Evolutionary conservation across 2,329 filamentous ascomycete genomes (phyloP).

Genomic region (Fusarium illudens): DNA sequence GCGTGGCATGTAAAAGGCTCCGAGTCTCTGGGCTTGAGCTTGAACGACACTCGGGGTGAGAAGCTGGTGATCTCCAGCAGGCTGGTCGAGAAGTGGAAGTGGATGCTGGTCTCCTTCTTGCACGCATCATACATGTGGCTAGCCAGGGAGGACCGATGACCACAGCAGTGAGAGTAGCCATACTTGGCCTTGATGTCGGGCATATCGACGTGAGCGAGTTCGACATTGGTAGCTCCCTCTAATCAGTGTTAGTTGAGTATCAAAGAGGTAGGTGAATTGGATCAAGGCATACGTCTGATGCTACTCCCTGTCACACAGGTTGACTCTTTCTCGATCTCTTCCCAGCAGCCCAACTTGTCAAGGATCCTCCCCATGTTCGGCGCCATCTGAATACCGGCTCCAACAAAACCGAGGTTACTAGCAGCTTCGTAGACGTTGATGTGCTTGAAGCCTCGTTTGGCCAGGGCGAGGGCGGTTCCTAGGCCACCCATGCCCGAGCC

Average conservation of each 20-base stretch:
- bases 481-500: slow-evolving; percentile 52
- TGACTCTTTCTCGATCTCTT: slow-evolving; percentile 58
- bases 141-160: slow-evolving; percentile 77
- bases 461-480: slow-evolving; percentile 50
- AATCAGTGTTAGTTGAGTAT: background rate
- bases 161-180: slow-evolving; percentile 80
- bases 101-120: slow-evolving; percentile 67
- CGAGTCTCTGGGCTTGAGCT: slow-evolving; percentile 30
- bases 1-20: slow-evolving; percentile 42
- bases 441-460: slow-evolving; percentile 40
- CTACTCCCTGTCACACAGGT: slow-evolving; percentile 43
- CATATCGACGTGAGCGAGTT: slow-evolving; percentile 76
- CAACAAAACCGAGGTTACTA: slow-evolving; percentile 58
- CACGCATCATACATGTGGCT: slow-evolving; percentile 75
- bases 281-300: slow-evolving; percentile 37
- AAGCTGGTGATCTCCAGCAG: slow-evolving; percentile 39
- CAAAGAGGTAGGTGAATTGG: background rate
- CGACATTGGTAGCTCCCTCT: slow-evolving; percentile 75
- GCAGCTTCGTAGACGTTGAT: slow-evolving; percentile 42
- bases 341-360: slow-evolving; percentile 76
- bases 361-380: slow-evolving; percentile 84
- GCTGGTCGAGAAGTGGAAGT: slow-evolving; percentile 67
- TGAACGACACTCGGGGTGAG: slow-evolving; percentile 33
- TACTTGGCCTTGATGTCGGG: slow-evolving; percentile 73
- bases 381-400: slow-evolving; percentile 84